Conservation (phyloP, 208 protist genomes). For the Trypanosomatidae sp. region DNA sequence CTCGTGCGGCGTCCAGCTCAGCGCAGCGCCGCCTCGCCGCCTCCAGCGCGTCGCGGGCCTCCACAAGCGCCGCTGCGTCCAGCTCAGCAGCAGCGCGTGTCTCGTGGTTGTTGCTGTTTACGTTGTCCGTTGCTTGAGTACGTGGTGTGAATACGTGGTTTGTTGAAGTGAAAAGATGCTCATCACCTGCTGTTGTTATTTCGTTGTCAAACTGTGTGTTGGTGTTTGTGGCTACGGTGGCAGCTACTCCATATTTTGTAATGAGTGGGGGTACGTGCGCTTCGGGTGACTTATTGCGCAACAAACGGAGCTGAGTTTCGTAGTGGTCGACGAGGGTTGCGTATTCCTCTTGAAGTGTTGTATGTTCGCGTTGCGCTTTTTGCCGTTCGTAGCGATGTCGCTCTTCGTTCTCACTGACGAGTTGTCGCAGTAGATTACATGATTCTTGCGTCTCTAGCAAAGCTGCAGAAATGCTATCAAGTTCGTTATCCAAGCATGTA, state of each 20-base stretch:
- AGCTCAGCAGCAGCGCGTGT: background rate
- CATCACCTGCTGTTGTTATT: background rate
- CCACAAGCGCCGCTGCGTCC: background rate
- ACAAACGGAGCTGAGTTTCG: background rate
- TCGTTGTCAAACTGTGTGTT: background rate
- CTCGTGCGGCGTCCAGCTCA: background rate
- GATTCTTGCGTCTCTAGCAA: conserved; percentile 22
- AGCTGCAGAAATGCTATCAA: conserved; percentile 20
- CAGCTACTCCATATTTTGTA: background rate
- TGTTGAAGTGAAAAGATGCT: background rate
- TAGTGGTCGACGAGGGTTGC: background rate
- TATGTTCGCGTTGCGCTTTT: background rate
- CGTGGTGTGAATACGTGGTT: background rate
- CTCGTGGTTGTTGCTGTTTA: background rate
- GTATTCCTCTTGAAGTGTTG: background rate
- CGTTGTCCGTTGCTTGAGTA: background rate
- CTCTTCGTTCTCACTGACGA: conserved; percentile 16
- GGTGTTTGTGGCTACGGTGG: background rate
- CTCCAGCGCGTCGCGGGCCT: conserved; percentile 6
- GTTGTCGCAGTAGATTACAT: conserved; percentile 11
- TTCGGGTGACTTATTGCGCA: background rate
- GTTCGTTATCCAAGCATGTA: conserved; percentile 13
- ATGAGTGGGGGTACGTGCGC: fast-evolving
- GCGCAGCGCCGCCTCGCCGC: conserved; percentile 6
- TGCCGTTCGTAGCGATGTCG: conserved; percentile 2